Percentiles rank a stretch among this genome's conserved stretches.
These are phyloP conservation scores for Pseudopithomyces maydicus DNA, from an alignment of 2,329 filamentous ascomycete genomes.

Conservation along the genomic window DNA sequence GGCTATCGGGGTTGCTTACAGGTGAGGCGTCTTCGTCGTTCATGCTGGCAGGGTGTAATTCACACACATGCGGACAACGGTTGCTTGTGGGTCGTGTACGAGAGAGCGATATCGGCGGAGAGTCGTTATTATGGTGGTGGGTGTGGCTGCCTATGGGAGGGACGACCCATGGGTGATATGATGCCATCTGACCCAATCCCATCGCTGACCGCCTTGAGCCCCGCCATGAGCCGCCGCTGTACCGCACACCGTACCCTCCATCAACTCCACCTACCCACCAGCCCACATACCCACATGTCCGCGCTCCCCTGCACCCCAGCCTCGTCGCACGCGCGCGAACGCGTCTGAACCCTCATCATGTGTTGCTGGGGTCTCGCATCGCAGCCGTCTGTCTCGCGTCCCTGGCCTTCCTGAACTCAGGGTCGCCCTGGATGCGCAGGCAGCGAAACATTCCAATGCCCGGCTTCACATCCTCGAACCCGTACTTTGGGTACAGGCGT, in stretches of 20 bases:
- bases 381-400: slow-evolving; percentile 1
- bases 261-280: not conserved
- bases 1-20: not conserved
- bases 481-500: slow-evolving; percentile 53
- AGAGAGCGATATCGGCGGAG: not conserved
- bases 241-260: not conserved
- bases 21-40: not conserved
- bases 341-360: not conserved
- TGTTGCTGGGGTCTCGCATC: not conserved
- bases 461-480: slow-evolving; percentile 50
- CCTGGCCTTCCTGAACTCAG: slow-evolving; percentile 8
- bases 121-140: not conserved
- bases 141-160: not conserved
- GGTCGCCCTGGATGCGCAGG: slow-evolving; percentile 20
- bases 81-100: not conserved
- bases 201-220: not conserved
- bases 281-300: not conserved
- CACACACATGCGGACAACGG: not conserved
- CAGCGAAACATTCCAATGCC: slow-evolving; percentile 38
- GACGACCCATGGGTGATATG: not conserved
- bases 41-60: not conserved
- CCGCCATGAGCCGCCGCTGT: not conserved
- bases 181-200: not conserved
- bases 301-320: no score
- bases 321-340: no score